A percentile compares a stretch with the other conserved stretches of the same genome.
phyloP scores from a whole-genome alignment of 1,284 basidiomycete species.

The Leccinum fallax region DNA sequence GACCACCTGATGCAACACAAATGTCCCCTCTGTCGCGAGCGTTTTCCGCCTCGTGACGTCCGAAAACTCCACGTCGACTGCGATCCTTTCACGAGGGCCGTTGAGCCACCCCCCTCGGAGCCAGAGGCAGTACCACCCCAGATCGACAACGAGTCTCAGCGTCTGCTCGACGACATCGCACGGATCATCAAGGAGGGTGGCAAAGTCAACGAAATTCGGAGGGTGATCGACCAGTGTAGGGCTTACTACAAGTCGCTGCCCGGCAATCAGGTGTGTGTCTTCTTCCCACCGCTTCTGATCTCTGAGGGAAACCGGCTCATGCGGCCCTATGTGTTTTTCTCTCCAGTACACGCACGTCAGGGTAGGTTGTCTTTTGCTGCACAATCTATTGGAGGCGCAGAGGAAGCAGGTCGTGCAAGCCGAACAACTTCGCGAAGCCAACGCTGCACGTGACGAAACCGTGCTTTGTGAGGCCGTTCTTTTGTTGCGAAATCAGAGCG shows the following conservation, averaged over 20 bases:
- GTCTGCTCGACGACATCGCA: conserved; percentile 39
- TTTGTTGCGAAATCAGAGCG: neutral
- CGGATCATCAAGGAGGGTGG: conserved; percentile 42
- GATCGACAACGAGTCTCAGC: conserved; percentile 36
- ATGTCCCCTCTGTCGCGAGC: conserved; percentile 39
- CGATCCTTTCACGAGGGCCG: conserved; percentile 15
- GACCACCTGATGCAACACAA: conserved; percentile 36
- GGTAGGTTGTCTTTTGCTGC: conserved; percentile 35
- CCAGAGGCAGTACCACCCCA: conserved; percentile 18
- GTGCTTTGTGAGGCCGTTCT: conserved; percentile 62
- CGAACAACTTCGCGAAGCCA: conserved; percentile 31
- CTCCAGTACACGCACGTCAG: conserved; percentile 36
- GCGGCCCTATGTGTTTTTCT: neutral
- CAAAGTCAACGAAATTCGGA: conserved; percentile 36
- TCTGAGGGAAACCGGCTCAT: conserved; percentile 6
- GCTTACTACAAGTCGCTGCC: conserved; percentile 38
- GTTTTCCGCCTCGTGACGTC: conserved; percentile 33
- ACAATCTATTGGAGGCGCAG: conserved; percentile 36
- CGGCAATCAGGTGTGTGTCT: conserved; percentile 37
- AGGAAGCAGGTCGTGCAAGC: conserved; percentile 30
- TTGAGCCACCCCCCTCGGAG: conserved; percentile 16
- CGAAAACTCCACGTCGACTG: conserved; percentile 37
- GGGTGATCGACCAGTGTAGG: conserved; percentile 40
- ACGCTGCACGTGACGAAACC: conserved; percentile 38
- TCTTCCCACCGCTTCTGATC: conserved; percentile 6